Conservation (phyloP, 805 yeast genomes). For the Saccharomycopsis sp. region DNA sequence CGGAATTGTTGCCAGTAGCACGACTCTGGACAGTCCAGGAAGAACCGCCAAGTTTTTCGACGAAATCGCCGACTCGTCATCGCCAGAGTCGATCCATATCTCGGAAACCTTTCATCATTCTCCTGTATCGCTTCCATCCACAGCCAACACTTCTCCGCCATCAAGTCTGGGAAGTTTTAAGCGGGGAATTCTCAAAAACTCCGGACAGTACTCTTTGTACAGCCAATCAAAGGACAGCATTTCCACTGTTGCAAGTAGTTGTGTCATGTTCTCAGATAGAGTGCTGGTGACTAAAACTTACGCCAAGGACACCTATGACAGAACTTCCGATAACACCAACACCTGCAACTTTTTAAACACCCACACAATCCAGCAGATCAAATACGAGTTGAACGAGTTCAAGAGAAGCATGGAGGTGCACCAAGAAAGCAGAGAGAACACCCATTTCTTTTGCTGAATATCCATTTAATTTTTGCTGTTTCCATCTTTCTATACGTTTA, state of each 20-base stretch:
- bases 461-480: not conserved
- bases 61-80: not conserved
- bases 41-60: not conserved
- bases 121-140: not conserved
- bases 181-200: not conserved
- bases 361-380: constrained; percentile 44
- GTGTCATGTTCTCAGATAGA: constrained; percentile 40
- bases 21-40: not conserved
- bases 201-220: not conserved
- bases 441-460: constrained; percentile 46
- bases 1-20: not conserved
- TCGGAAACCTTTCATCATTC: not conserved
- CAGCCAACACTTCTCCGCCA: not conserved
- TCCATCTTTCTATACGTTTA: not conserved
- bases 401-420: constrained; percentile 66
- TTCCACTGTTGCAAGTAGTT: not conserved
- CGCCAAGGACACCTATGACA: constrained; percentile 44
- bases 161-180: not conserved
- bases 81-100: not conserved
- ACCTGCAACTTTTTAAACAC: constrained; percentile 40
- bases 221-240: not conserved
- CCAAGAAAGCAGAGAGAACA: constrained; percentile 48
- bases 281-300: constrained; percentile 46
- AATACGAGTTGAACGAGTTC: constrained; percentile 57
- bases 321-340: constrained; percentile 43